phyloP scores from a whole-genome alignment of 768 basidiomycete species.

The Punctularia strigosozonata region DNA sequence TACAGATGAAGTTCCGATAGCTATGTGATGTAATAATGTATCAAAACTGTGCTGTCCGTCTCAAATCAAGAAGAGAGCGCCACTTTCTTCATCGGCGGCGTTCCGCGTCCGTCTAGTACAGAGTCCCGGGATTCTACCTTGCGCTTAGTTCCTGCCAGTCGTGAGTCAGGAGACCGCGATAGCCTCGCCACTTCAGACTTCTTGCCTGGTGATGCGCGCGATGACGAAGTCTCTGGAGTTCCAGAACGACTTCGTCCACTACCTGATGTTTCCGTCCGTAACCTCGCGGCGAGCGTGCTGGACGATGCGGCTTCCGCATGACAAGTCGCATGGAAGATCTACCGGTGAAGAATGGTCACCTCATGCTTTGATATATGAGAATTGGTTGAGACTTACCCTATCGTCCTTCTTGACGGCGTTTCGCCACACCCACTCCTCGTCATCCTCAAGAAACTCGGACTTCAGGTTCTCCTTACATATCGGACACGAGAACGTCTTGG shows the following conservation, averaged over 20 bases:
- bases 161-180: slow-evolving; percentile 42
- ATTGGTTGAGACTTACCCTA: slow-evolving; percentile 39
- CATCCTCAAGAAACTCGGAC: slow-evolving; percentile 87
- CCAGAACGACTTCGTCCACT: slow-evolving; percentile 52
- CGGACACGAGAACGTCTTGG: slow-evolving; percentile 75
- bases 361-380: too few species aligned
- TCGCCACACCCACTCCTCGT: slow-evolving; percentile 97
- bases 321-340: slow-evolving; percentile 95
- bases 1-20: too few species aligned
- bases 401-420: slow-evolving; percentile 83
- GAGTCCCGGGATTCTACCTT: slow-evolving; percentile 38
- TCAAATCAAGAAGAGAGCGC: slow-evolving; percentile 17
- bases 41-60: slow-evolving; percentile 25
- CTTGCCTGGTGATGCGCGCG: slow-evolving; percentile 22
- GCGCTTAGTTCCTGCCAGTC: slow-evolving; percentile 55
- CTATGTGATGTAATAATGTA: slow-evolving; percentile 4
- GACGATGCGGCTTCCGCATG: slow-evolving; percentile 69
- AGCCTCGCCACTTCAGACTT: slow-evolving; percentile 8
- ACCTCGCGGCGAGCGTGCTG: slow-evolving; percentile 50
- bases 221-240: slow-evolving; percentile 50
- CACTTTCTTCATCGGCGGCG: slow-evolving; percentile 9
- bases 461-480: slow-evolving; percentile 93
- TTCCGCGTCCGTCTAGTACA: slow-evolving; percentile 5
- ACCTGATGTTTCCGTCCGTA: slow-evolving; percentile 47
- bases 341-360: slow-evolving; percentile 1